Evolutionary conservation across 1,284 basidiomycete species (phyloP), one percentile per base, ranked within the genome.

Genomic region (Ustilago cynodontis): DNA sequence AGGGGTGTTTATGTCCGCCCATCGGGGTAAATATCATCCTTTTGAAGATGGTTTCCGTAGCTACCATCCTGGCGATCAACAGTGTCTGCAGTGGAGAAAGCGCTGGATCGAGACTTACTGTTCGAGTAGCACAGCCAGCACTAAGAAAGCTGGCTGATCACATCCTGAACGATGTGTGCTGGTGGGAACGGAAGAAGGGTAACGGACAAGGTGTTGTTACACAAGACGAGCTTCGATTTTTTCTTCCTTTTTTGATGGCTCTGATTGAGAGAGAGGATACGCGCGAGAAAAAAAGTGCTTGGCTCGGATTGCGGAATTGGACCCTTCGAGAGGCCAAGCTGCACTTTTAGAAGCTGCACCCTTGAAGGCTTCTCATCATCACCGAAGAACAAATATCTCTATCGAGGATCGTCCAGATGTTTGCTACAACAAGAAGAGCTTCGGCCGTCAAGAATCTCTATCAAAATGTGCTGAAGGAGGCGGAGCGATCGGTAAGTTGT

Each of bases 1-100:
- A 68, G 69, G 59, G 63, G 65, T 72, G 73, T 71, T 77, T 77
- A 59, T 71, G 74, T 77, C 74, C 74, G 74, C 74, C 74, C 74
- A 77, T 77, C 74, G 74, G 69, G 69, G 65, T 69, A 63, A 53
- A 37, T 72, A 65, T 77, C 74, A 69, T 77, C 74, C 65, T 49
- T 50, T 67, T 43, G 41, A 28, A 22, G 16, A 41, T 28, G 26
- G 50, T 39, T 43, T 22, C 43, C n/a, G 10, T 20, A n/a, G 16
- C 14, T 28, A 24, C 31, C 10, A 49, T 53, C n/a, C 11, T 51
- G 16, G 28, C 26, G 16, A 29, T 29, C 49, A 11, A 31, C n/a
- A 33, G 31, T 5, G 31, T 33, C 31, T 33, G 6, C 6, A 11
- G 31, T 33, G 31, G 11, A 33, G 31, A 33, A 33, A 11, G 8